Evolutionary conservation across 2,329 filamentous ascomycete genomes (phyloP).

Genomic region (Fusarium aywerte): DNA sequence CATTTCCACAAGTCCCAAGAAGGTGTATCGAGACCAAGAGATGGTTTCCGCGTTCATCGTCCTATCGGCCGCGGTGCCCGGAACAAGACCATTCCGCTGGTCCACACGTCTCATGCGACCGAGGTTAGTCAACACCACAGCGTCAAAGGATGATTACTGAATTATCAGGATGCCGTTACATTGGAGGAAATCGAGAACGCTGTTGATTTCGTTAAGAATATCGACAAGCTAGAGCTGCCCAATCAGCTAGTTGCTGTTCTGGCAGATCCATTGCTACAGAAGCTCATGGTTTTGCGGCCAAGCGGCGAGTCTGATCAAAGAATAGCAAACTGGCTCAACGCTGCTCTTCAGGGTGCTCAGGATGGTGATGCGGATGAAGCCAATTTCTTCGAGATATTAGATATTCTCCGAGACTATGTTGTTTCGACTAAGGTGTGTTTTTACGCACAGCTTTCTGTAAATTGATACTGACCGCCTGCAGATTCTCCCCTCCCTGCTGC

Average conservation of each 20-base stretch:
- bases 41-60: conserved; percentile 72
- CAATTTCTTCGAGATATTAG: conserved; percentile 65
- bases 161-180: conserved; percentile 66
- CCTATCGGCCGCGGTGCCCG: conserved; percentile 48
- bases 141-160: conserved; percentile 21
- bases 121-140: conserved; percentile 60
- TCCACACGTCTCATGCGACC: conserved; percentile 78
- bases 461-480: conserved; percentile 37
- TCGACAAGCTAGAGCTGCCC: conserved; percentile 83
- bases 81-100: conserved; percentile 67
- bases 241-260: conserved; percentile 84
- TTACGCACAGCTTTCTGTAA: background rate
- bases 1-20: conserved; percentile 62
- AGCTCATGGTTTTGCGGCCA: conserved; percentile 74
- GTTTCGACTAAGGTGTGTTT: conserved; percentile 63
- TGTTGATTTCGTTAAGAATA: conserved; percentile 73
- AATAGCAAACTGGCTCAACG: conserved; percentile 68
- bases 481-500: conserved; percentile 60
- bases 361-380: conserved; percentile 61
- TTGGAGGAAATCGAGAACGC: conserved; percentile 83
- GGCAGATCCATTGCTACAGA: conserved; percentile 80
- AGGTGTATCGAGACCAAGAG: conserved; percentile 49
- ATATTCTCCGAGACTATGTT: conserved; percentile 66
- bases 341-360: conserved; percentile 66
- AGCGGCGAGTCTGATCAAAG: conserved; percentile 62